Conservation (phyloP, 1,284 basidiomycete species). For the Serendipita sp. region DNA sequence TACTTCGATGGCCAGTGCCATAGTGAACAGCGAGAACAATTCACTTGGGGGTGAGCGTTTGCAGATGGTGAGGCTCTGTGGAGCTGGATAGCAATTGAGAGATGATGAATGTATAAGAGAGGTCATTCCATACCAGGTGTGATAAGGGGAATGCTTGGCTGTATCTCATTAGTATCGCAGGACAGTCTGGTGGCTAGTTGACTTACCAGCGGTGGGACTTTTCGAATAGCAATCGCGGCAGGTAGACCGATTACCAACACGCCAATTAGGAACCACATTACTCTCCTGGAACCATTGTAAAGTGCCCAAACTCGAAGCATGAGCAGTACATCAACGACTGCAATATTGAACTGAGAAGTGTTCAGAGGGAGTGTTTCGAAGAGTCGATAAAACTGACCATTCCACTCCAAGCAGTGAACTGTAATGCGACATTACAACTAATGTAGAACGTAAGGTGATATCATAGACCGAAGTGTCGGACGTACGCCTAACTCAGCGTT, state of each 20-base stretch:
- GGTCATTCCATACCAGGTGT: neutral
- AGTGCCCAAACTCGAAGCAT: constrained; percentile 6
- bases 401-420: constrained; percentile 4
- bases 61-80: neutral
- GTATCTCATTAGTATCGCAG: neutral
- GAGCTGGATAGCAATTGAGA: neutral
- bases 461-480: neutral
- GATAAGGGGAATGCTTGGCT: neutral
- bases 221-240: neutral
- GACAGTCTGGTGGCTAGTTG: neutral
- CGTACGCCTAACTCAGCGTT: neutral
- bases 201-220: neutral
- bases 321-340: neutral
- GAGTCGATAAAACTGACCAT: neutral
- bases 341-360: neutral
- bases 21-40: neutral
- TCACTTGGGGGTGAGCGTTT: neutral
- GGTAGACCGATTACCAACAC: neutral
- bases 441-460: neutral
- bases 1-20: neutral
- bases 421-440: neutral
- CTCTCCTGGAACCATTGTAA: neutral
- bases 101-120: neutral
- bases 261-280: neutral
- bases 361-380: neutral